Evolutionary conservation across 352 stramenopile genomes (phyloP).

Genomic region (Globisporangium paddicum): DNA sequence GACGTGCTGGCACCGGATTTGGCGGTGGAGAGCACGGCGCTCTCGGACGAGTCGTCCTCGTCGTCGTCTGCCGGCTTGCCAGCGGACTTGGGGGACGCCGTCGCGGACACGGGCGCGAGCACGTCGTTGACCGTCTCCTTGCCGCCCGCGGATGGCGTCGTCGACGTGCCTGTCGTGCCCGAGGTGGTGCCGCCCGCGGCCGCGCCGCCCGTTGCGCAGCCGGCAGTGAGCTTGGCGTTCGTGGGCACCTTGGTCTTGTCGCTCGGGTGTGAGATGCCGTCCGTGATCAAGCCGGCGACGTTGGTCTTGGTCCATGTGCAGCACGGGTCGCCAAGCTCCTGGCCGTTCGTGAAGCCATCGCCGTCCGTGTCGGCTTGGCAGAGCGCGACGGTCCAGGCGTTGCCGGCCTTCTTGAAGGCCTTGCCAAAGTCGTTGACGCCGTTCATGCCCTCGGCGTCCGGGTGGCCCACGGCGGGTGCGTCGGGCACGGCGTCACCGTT

Average conservation of each 20-base stretch:
- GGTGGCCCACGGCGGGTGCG: conserved; percentile 47
- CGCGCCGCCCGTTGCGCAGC: conserved; percentile 21
- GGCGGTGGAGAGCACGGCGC: conserved; percentile 24
- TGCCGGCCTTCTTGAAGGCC: conserved; percentile 44
- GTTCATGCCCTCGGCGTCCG: conserved; percentile 33
- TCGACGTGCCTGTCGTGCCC: conserved; percentile 19
- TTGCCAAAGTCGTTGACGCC: conserved; percentile 59
- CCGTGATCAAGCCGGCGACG: conserved; percentile 38
- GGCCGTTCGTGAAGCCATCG: conserved; percentile 83
- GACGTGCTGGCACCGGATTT: conserved; percentile 5
- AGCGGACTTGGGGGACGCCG: background rate
- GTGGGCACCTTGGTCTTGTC: conserved; percentile 51
- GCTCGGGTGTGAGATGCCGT: conserved; percentile 56
- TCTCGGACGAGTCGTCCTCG: conserved; percentile 55
- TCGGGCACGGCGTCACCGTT: conserved; percentile 50
- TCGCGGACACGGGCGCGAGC: conserved; percentile 30
- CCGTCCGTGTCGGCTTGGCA: conserved; percentile 71
- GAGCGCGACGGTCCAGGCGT: conserved; percentile 42
- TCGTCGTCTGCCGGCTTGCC: conserved; percentile 41
- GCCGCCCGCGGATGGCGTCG: background rate
- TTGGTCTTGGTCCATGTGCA: conserved; percentile 63
- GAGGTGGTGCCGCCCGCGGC: conserved; percentile 8
- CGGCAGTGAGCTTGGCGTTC: conserved; percentile 40
- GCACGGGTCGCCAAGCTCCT: conserved; percentile 82
- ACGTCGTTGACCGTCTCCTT: conserved; percentile 23